phyloP scores from a whole-genome alignment of 2,329 filamentous ascomycete species.

The Fusarium austroafricanum region DNA sequence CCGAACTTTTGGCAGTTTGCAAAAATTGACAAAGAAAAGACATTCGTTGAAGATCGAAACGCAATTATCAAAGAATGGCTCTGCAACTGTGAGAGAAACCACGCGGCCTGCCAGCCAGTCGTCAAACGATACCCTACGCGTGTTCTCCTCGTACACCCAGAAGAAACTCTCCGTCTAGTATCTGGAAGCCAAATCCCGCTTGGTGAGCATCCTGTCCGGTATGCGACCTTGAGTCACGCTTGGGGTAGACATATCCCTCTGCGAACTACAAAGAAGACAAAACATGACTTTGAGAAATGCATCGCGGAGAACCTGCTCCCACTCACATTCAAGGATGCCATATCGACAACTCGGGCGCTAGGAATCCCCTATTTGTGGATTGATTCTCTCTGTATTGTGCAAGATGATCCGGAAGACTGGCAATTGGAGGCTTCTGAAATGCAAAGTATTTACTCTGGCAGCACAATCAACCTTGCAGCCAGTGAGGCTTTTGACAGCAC shows the following conservation, averaged over 20 bases:
- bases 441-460: not conserved
- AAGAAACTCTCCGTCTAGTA: too few relatives aligned
- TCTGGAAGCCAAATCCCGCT: too few relatives aligned
- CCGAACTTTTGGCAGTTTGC: not conserved
- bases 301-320: too few relatives aligned
- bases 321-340: too few relatives aligned
- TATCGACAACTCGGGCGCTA: too few relatives aligned
- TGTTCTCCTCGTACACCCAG: not conserved
- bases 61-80: not conserved
- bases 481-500: not conserved
- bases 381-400: not conserved
- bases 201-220: too few relatives aligned
- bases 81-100: not conserved
- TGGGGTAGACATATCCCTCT: too few relatives aligned
- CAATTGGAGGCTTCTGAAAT: not conserved
- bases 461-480: not conserved
- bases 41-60: not conserved
- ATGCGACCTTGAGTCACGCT: too few relatives aligned
- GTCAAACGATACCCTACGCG: not conserved
- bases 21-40: not conserved
- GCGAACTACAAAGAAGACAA: too few relatives aligned
- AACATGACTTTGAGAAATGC: too few relatives aligned
- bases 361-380: not conserved
- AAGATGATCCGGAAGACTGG: not conserved
- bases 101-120: not conserved